phyloP scores from a whole-genome alignment of 1,284 basidiomycete species.

The Volvariella volvacea region DNA sequence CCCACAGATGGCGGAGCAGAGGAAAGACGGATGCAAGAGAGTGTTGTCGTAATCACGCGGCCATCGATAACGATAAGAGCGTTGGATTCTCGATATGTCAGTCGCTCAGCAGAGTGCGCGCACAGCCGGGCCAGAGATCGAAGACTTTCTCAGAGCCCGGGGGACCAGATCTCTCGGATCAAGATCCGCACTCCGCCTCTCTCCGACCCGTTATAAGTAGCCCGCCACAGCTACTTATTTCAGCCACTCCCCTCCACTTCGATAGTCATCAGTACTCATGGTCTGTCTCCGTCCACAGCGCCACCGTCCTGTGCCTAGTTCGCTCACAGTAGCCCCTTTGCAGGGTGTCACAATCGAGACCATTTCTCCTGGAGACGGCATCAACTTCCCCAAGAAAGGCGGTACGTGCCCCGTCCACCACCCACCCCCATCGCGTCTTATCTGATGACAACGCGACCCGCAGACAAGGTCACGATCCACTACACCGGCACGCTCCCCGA shows the following conservation, averaged over 20 bases:
- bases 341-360: conserved; percentile 44
- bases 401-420: conserved; percentile 30
- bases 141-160: conserved; percentile 16
- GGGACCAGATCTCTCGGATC: conserved; percentile 45
- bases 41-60: conserved; percentile 2
- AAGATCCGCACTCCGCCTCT: conserved; percentile 64
- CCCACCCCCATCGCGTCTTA: conserved; percentile 4
- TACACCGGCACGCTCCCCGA: conserved; percentile 64
- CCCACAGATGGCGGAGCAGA: too few species aligned
- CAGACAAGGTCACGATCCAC: conserved; percentile 58
- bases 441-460: conserved; percentile 8
- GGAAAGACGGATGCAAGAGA: too few species aligned
- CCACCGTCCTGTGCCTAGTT: conserved; percentile 8
- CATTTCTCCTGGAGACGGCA: conserved; percentile 36
- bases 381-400: conserved; percentile 41
- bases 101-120: conserved; percentile 7
- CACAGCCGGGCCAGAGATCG: conserved; percentile 13
- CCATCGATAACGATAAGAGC: conserved; percentile 28
- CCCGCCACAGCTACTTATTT: conserved; percentile 23
- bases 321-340: conserved; percentile 9
- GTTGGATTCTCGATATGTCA: conserved; percentile 8
- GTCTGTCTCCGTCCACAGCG: conserved; percentile 8
- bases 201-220: conserved; percentile 43
- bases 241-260: conserved; percentile 10
- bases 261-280: conserved; percentile 17